Conservation (phyloP, 1,284 basidiomycete genomes). For the Irpex sp. region DNA sequence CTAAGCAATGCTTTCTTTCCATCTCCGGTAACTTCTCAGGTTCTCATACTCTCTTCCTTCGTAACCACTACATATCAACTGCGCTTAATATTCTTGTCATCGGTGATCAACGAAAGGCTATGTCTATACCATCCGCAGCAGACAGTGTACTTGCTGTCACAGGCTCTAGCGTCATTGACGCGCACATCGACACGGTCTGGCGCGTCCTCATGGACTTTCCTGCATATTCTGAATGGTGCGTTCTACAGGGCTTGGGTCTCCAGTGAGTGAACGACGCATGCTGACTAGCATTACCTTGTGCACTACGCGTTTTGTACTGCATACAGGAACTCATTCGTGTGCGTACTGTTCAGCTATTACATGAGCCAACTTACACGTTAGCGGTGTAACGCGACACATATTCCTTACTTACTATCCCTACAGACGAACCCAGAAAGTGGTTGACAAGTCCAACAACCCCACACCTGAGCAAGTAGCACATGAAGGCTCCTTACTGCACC, state of each 20-base stretch:
- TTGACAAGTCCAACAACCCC: slow-evolving; percentile 48
- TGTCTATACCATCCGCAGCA: slow-evolving; percentile 14
- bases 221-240: slow-evolving; percentile 61
- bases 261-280: not conserved
- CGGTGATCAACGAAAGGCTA: not conserved
- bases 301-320: not conserved
- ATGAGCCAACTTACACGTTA: not conserved
- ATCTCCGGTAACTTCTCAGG: not conserved
- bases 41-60: not conserved
- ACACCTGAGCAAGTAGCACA: slow-evolving; percentile 57
- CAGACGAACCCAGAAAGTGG: slow-evolving; percentile 66
- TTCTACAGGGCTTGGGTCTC: not conserved
- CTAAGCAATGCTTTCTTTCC: not conserved
- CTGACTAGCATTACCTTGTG: not conserved
- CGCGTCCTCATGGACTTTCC: slow-evolving; percentile 52
- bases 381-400: no score
- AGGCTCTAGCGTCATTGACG: slow-evolving; percentile 51
- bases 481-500: slow-evolving; percentile 53
- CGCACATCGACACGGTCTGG: slow-evolving; percentile 59
- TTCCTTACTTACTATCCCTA: slow-evolving; percentile 6
- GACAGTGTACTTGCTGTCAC: slow-evolving; percentile 44
- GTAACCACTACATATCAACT: not conserved
- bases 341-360: slow-evolving; percentile 24
- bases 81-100: not conserved
- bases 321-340: slow-evolving; percentile 78